phyloP scores from a whole-genome alignment of 139 green algal species.

The Klebsormidium nitens region DNA sequence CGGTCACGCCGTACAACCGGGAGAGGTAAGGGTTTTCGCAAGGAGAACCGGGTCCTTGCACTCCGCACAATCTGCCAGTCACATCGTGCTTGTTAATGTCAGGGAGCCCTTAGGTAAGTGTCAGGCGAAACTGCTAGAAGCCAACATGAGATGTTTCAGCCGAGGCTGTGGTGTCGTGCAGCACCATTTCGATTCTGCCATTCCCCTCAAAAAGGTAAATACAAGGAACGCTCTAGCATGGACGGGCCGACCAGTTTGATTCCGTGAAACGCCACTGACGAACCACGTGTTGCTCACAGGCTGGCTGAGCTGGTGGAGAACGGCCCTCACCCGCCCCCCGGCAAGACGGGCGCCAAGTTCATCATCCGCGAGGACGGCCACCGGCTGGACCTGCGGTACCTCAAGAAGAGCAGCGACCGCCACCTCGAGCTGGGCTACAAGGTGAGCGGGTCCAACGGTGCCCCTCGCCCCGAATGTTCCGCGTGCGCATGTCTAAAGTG shows the following conservation, averaged over 20 bases:
- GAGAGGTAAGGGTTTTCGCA: conserved; percentile 42
- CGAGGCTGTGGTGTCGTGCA: too few relatives aligned
- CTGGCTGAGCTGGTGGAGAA: conserved; percentile 89
- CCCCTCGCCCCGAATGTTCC: background rate
- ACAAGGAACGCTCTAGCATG: too few relatives aligned
- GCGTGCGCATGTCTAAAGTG: too few relatives aligned
- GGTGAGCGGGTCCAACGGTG: conserved; percentile 10
- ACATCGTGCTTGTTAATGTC: too few relatives aligned
- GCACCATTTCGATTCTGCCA: background rate
- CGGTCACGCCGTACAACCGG: conserved; percentile 64
- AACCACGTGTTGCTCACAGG: conserved; percentile 42
- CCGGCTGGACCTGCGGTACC: conserved; percentile 83
- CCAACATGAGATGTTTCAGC: too few relatives aligned
- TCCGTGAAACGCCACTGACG: background rate
- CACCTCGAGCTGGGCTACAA: conserved; percentile 76
- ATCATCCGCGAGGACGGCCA: conserved; percentile 94
- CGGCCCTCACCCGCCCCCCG: conserved; percentile 87
- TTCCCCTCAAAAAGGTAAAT: too few relatives aligned
- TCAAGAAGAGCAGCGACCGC: conserved; percentile 59
- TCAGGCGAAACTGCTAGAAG: too few relatives aligned
- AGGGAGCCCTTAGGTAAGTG: too few relatives aligned
- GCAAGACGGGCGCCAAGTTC: conserved; percentile 90
- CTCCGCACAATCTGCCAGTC: too few relatives aligned
- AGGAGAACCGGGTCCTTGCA: too few relatives aligned
- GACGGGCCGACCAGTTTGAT: background rate